Evolutionary conservation across 2,329 filamentous ascomycete genomes (phyloP).

Genomic region (Verticillium albo-atrum): DNA sequence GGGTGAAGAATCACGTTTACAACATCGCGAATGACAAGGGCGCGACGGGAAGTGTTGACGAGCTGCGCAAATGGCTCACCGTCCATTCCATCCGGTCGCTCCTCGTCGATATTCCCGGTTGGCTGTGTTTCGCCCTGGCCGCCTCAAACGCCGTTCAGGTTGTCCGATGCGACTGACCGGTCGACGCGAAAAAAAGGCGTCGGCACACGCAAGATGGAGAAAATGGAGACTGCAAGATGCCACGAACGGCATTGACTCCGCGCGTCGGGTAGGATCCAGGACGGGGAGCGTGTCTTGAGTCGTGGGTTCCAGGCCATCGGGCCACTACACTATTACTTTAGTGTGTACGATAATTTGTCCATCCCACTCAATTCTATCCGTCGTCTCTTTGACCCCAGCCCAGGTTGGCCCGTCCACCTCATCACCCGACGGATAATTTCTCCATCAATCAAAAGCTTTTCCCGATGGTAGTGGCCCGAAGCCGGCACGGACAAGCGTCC

Average conservation of each 20-base stretch:
- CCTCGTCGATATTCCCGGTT: conserved; percentile 22
- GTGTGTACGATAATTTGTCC: background rate
- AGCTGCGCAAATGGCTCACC: conserved; percentile 21
- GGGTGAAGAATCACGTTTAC: conserved; percentile 20
- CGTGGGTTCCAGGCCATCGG: background rate
- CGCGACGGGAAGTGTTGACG: conserved; percentile 6
- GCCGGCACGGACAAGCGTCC: conserved; percentile 3
- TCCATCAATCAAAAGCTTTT: conserved; percentile 24
- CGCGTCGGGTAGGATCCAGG: background rate
- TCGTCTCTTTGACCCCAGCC: background rate
- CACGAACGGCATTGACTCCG: background rate
- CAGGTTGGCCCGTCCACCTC: background rate
- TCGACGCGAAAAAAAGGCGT: background rate
- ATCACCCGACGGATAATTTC: conserved; percentile 15
- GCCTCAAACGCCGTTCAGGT: conserved; percentile 18
- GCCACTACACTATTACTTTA: background rate
- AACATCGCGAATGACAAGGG: conserved; percentile 17
- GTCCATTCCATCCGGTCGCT: conserved; percentile 20
- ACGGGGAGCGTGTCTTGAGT: background rate
- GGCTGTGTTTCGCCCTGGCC: conserved; percentile 22
- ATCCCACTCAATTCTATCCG: background rate
- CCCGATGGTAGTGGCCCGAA: background rate
- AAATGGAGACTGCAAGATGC: background rate
- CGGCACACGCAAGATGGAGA: background rate
- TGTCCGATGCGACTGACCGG: background rate